Percentiles rank a stretch among this genome's conserved stretches.
Conservation (phyloP, 2,329 filamentous ascomycete genomes). For the Phyllosticta paracitricarpa region DNA sequence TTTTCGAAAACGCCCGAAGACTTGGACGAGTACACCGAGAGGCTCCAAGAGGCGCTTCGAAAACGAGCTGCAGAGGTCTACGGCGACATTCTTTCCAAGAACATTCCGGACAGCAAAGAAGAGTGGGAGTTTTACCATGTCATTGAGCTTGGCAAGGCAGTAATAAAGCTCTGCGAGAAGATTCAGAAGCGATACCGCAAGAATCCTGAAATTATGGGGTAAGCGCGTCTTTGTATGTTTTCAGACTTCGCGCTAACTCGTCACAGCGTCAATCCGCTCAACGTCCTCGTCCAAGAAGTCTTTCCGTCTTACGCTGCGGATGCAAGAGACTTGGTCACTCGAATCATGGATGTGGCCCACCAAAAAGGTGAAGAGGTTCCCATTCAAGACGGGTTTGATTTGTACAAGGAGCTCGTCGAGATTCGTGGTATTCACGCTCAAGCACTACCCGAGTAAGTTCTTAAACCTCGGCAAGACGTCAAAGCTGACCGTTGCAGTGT, state of each 20-base stretch:
- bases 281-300: slow-evolving; percentile 69
- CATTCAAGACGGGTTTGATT: slow-evolving; percentile 84
- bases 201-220: slow-evolving; percentile 78
- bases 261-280: slow-evolving; percentile 45
- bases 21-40: slow-evolving; percentile 58
- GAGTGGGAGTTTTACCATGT: slow-evolving; percentile 89
- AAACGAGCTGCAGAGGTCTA: slow-evolving; percentile 73
- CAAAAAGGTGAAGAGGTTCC: slow-evolving; percentile 64
- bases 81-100: slow-evolving; percentile 63
- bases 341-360: slow-evolving; percentile 66
- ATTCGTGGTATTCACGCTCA: slow-evolving; percentile 73
- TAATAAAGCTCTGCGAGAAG: slow-evolving; percentile 75
- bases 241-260: slow-evolving; percentile 14
- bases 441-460: slow-evolving; percentile 51
- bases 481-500: slow-evolving; percentile 23
- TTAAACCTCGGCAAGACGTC: background rate
- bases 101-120: slow-evolving; percentile 69
- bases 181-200: slow-evolving; percentile 89
- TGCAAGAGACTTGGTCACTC: slow-evolving; percentile 70
- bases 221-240: slow-evolving; percentile 16
- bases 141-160: slow-evolving; percentile 75
- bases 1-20: slow-evolving; percentile 65
- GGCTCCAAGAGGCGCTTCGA: slow-evolving; percentile 62
- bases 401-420: slow-evolving; percentile 81
- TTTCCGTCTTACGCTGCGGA: slow-evolving; percentile 88